phyloP scores from a whole-genome alignment of 257 asterid genomes.

The Henckelia pumila region DNA sequence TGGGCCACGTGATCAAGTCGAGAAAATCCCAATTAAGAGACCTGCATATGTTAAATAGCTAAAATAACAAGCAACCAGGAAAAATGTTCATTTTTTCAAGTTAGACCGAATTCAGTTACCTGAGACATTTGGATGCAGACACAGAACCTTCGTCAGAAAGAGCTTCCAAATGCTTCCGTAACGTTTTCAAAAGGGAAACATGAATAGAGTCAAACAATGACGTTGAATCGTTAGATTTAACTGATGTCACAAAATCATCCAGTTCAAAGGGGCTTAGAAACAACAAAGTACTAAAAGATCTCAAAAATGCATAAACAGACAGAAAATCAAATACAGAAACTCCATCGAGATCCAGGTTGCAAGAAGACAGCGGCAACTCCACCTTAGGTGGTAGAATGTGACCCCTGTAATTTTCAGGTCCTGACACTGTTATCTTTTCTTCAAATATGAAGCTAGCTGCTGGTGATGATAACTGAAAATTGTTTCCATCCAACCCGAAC shows the following conservation, averaged over 20 bases:
- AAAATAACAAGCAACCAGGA: constrained; percentile 26
- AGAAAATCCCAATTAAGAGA: constrained; percentile 90
- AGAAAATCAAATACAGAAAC: constrained; percentile 64
- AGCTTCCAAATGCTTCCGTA: constrained; percentile 73
- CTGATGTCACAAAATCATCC: constrained; percentile 71
- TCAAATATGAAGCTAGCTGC: constrained; percentile 53
- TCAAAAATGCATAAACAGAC: constrained; percentile 82
- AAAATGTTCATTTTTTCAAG: constrained; percentile 19
- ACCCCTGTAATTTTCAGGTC: constrained; percentile 32
- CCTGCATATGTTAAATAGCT: constrained; percentile 40
- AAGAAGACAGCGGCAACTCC: constrained; percentile 74
- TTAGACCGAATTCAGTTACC: constrained; percentile 49
- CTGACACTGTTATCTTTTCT: constrained; percentile 38
- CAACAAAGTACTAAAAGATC: constrained; percentile 83
- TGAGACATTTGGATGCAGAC: constrained; percentile 69
- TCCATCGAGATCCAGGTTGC: constrained; percentile 53
- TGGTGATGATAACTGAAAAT: constrained; percentile 51
- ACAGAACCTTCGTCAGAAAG: constrained; percentile 64
- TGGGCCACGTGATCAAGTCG: constrained; percentile 94
- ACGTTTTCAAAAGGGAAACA: constrained; percentile 68
- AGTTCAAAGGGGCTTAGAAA: constrained; percentile 87
- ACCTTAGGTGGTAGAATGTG: constrained; percentile 52
- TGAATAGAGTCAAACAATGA: constrained; percentile 76
- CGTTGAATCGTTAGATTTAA: constrained; percentile 58
- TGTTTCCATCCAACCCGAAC: constrained; percentile 34